Conservation (phyloP, 345 rosid genomes). For the Isatis tinctoria region DNA sequence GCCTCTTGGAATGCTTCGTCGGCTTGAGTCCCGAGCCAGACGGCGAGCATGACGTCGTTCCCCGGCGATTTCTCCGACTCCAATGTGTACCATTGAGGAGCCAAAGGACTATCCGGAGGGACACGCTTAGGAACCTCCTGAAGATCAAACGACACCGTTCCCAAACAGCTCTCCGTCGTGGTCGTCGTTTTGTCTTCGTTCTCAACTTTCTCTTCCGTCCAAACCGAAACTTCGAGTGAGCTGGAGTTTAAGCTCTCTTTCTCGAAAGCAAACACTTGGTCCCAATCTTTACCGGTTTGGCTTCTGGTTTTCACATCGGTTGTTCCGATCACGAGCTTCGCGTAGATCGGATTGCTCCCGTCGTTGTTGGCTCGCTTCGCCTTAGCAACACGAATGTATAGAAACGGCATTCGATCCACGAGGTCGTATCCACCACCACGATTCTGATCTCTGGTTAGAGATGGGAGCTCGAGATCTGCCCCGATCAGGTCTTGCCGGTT, state of each 20-base stretch:
- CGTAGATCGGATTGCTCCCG: slow-evolving; percentile 41
- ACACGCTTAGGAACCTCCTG: slow-evolving; percentile 85
- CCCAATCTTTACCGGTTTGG: slow-evolving; percentile 72
- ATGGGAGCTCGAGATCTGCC: slow-evolving; percentile 52
- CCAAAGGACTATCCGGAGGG: slow-evolving; percentile 87
- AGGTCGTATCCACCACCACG: slow-evolving; percentile 65
- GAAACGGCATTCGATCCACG: slow-evolving; percentile 80
- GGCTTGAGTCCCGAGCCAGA: slow-evolving; percentile 89
- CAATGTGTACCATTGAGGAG: slow-evolving; percentile 89
- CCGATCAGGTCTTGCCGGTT: slow-evolving; percentile 39
- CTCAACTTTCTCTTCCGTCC: slow-evolving; percentile 68
- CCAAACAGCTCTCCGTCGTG: slow-evolving; percentile 50
- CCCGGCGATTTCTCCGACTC: slow-evolving; percentile 64
- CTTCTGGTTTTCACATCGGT: slow-evolving; percentile 67
- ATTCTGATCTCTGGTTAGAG: slow-evolving; percentile 46
- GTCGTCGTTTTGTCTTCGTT: slow-evolving; percentile 36
- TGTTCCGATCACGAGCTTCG: slow-evolving; percentile 81
- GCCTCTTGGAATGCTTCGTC: slow-evolving; percentile 97
- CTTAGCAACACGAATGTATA: slow-evolving; percentile 68
- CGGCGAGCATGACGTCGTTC: slow-evolving; percentile 92
- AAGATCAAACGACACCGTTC: slow-evolving; percentile 86
- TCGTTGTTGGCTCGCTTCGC: slow-evolving; percentile 49
- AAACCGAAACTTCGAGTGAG: slow-evolving; percentile 69
- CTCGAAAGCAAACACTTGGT: slow-evolving; percentile 85
- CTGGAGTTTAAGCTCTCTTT: slow-evolving; percentile 73